These are phyloP conservation scores for Parachlorella kessleri DNA, from an alignment of 139 green algal genomes.

Conservation along the genomic window DNA sequence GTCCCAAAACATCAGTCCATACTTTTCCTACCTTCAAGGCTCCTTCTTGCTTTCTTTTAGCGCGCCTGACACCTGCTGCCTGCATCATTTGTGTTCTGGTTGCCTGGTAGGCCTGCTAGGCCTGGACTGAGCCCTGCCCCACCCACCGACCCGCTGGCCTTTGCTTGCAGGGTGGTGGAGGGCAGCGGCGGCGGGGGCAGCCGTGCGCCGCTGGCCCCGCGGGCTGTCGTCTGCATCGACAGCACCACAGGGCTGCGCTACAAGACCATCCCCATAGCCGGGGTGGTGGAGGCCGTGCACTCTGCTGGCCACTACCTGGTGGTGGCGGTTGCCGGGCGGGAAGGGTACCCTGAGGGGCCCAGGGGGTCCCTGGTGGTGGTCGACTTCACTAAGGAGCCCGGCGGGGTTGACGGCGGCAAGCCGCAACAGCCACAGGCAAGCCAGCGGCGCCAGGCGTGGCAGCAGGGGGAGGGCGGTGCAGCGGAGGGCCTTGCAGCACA, in stretches of 20 bases:
- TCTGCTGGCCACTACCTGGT: slow-evolving; percentile 25
- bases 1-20: too few relatives aligned
- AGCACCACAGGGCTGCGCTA: slow-evolving; percentile 13
- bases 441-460: too few relatives aligned
- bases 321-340: slow-evolving; percentile 16
- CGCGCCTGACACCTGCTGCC: too few relatives aligned
- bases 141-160: not conserved
- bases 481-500: too few relatives aligned
- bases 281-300: slow-evolving; percentile 20
- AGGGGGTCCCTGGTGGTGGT: slow-evolving; percentile 28
- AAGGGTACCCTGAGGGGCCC: slow-evolving; percentile 19
- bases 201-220: not conserved
- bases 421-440: too few relatives aligned
- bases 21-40: too few relatives aligned
- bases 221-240: slow-evolving; percentile 34
- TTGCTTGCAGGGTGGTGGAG: slow-evolving; percentile 7
- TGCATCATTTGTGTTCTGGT: too few relatives aligned
- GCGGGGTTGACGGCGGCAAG: not conserved
- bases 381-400: slow-evolving; percentile 12
- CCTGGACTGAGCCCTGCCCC: too few relatives aligned
- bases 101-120: too few relatives aligned
- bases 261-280: slow-evolving; percentile 30
- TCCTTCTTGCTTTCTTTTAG: too few relatives aligned
- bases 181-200: not conserved
- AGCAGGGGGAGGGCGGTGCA: too few relatives aligned